Evolutionary conservation across 2,329 filamentous ascomycete species (phyloP), one percentile per base, ranked within the genome.

Genomic region (Aspergillus luchuensis): DNA sequence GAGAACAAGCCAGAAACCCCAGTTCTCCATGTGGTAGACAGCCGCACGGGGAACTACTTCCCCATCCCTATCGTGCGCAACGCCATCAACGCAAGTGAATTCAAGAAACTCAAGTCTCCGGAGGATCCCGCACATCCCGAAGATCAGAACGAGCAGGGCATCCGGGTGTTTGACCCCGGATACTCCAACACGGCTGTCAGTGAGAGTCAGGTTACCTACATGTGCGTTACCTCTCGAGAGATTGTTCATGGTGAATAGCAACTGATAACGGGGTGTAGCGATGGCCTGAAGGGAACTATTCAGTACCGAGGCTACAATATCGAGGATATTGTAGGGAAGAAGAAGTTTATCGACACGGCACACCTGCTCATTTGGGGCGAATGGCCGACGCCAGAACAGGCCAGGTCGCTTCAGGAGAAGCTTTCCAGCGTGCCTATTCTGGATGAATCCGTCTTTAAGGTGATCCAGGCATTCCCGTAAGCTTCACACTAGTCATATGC

Each of bases 11-110:
- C 45, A 15, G 45, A 48, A 15, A 5, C 45, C 13, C 45, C 45
- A 7, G 21, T 48, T 3, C 45, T 49, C 10, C 63, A 97, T n/a
- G 28, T 30, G 5, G 17, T 21, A 8, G 54, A 57, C 28, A 38
- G 36, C 28, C 54, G 54, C 17, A 57, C 54, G 8, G 54, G 41
- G 5, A 15, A 33, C 6, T 57, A 48, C 13, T 57, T 49, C 28
- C 17, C 17, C 4, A 57, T 57, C 17, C 54, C 54, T 10, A 57
- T 57, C 15, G 11, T 49, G 17, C 39, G 38, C 43, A 57, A 57
- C 17, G 43, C 54, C 28, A 49, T 57, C 28, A 48, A 57, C n/a
- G 54, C 54, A 5, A 57, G 41, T 17, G 54, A 57, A 8, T 39
- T 57, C 28, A 48, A 49, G 13, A 19, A 25, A 17, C 17, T 57